phyloP scores from a whole-genome alignment of 495 filamentous ascomycete species.

The Amniculicola lignicola region DNA sequence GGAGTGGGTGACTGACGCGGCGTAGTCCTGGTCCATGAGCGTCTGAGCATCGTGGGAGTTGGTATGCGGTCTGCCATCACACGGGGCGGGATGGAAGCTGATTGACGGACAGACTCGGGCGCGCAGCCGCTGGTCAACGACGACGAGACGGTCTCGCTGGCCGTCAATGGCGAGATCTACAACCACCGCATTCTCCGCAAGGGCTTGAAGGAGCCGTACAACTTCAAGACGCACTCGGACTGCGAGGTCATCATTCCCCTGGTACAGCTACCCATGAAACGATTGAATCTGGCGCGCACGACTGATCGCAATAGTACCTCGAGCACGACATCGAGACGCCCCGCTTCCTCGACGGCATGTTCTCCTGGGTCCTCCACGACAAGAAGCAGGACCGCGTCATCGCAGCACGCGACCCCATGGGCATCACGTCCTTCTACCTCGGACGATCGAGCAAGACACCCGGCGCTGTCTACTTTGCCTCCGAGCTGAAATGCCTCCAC shows the following conservation, averaged over 20 bases:
- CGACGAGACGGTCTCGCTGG: conserved; percentile 80
- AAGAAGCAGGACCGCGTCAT: conserved; percentile 85
- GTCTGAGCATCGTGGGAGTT: conserved; percentile 95
- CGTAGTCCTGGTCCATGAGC: conserved; percentile 92
- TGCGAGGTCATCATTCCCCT: conserved; percentile 97
- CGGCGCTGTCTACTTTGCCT: conserved; percentile 87
- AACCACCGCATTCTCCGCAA: conserved; percentile 95
- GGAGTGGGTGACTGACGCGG: conserved; percentile 29
- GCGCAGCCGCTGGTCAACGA: conserved; percentile 93
- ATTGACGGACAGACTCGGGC: conserved; percentile 67
- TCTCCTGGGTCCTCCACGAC: conserved; percentile 97
- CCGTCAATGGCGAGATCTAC: conserved; percentile 99
- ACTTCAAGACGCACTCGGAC: conserved; percentile 96
- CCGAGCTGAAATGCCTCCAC: conserved; percentile 89
- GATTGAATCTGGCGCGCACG: neutral
- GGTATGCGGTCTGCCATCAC: conserved; percentile 54
- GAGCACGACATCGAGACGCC: conserved; percentile 90
- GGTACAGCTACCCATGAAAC: conserved; percentile 53
- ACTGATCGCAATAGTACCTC: conserved; percentile 65
- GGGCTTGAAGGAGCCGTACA: conserved; percentile 70
- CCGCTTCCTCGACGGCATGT: conserved; percentile 97
- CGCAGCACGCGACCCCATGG: conserved; percentile 93
- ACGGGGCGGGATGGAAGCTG: neutral
- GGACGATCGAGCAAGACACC: conserved; percentile 82
- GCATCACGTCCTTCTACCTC: conserved; percentile 95